Percentiles rank a stretch among this genome's conserved stretches.
Evolutionary conservation across 2,329 filamentous ascomycete genomes (phyloP).

Genomic region (Capronia epimyces): DNA sequence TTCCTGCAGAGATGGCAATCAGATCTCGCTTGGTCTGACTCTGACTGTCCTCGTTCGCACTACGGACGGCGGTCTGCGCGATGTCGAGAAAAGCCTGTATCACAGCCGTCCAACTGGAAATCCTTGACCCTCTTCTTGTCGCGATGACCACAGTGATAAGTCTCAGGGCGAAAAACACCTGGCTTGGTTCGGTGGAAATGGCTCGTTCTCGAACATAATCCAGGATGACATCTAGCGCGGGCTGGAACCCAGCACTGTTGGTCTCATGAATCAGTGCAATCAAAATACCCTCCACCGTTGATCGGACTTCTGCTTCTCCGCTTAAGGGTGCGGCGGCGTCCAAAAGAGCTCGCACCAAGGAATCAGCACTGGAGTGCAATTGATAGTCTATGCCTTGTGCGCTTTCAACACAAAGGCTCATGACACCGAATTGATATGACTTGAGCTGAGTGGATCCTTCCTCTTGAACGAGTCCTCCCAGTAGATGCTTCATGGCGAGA

Average conservation of each 20-base stretch:
- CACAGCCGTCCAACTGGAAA: constrained; percentile 65
- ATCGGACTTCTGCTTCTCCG: constrained; percentile 42
- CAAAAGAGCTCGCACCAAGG: constrained; percentile 50
- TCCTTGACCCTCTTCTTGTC: constrained; percentile 72
- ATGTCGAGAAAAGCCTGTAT: constrained; percentile 50
- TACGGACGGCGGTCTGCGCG: constrained; percentile 40
- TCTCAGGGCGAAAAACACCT: constrained; percentile 47
- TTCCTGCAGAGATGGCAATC: constrained; percentile 52
- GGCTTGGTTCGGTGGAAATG: constrained; percentile 29
- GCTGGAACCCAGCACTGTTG: constrained; percentile 64
- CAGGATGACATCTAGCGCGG: constrained; percentile 59
- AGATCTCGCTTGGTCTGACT: constrained; percentile 32
- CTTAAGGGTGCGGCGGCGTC: constrained; percentile 38
- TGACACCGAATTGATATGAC: constrained; percentile 79
- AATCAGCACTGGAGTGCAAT: constrained; percentile 53
- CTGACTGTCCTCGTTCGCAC: not conserved
- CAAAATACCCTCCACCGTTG: constrained; percentile 63
- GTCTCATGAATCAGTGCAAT: constrained; percentile 80
- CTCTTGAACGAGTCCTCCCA: constrained; percentile 50
- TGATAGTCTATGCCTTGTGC: constrained; percentile 57
- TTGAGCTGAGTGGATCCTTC: constrained; percentile 27
- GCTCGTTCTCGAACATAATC: constrained; percentile 40
- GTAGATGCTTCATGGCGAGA: constrained; percentile 65
- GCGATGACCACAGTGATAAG: constrained; percentile 66
- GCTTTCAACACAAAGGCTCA: constrained; percentile 86